phyloP scores from a whole-genome alignment of 2,329 filamentous ascomycete genomes.

The Fulvia fulva region DNA sequence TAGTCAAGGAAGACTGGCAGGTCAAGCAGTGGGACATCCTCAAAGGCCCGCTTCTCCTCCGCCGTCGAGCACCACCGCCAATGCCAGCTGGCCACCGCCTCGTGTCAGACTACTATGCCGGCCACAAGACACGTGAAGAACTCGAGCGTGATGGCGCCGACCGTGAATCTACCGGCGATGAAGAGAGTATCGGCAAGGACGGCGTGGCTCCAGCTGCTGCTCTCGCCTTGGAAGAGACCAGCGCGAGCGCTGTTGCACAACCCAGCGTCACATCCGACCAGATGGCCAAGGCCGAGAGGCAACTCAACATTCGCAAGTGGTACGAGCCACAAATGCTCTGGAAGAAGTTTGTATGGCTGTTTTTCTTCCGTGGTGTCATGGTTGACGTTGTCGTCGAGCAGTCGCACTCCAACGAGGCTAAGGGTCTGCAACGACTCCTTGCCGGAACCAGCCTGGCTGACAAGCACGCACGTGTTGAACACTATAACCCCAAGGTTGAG shows the following conservation, averaged over 20 bases:
- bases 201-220: neutral
- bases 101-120: slow-evolving; percentile 30
- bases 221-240: too few relatives aligned
- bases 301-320: too few relatives aligned
- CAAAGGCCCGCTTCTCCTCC: slow-evolving; percentile 40
- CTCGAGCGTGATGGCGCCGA: neutral
- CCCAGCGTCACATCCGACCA: too few relatives aligned
- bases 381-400: slow-evolving; percentile 14
- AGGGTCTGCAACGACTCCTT: neutral
- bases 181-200: neutral
- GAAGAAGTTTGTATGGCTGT: neutral
- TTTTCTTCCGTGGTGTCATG: slow-evolving; percentile 8
- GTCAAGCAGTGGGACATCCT: slow-evolving; percentile 54
- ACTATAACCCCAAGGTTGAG: slow-evolving; percentile 59
- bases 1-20: slow-evolving; percentile 60
- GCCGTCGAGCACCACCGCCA: slow-evolving; percentile 26
- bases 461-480: slow-evolving; percentile 52
- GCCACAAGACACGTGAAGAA: neutral
- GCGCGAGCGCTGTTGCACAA: too few relatives aligned
- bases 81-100: slow-evolving; percentile 7
- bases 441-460: slow-evolving; percentile 48
- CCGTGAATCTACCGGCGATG: neutral
- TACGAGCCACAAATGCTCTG: neutral
- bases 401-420: neutral
- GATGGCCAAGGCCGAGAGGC: too few relatives aligned